Percentiles rank a stretch among this genome's conserved stretches.
Evolutionary conservation across 345 rosid genomes (phyloP).

Genomic region (Brassica juncea): DNA sequence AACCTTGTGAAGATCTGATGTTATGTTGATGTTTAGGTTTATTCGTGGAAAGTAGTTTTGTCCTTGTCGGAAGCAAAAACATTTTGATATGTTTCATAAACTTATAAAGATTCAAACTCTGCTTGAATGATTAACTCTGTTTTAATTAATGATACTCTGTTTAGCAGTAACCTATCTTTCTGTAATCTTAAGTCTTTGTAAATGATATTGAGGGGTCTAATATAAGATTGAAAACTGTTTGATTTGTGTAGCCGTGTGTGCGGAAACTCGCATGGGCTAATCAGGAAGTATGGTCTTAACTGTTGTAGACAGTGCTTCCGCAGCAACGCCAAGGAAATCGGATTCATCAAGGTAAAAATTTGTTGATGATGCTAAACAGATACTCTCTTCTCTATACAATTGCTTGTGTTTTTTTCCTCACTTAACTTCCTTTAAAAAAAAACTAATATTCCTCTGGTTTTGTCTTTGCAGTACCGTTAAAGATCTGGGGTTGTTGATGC

Average conservation of each 20-base stretch:
- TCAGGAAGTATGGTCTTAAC: slow-evolving; percentile 48
- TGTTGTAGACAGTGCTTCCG: slow-evolving; percentile 44
- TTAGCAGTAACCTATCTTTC: background rate
- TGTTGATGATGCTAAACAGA: background rate
- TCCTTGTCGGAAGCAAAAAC: background rate
- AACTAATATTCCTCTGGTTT: background rate
- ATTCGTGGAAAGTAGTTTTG: background rate
- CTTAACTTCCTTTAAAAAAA: background rate
- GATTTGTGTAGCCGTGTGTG: slow-evolving; percentile 32
- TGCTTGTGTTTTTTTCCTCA: background rate
- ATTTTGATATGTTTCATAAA: background rate
- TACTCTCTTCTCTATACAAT: background rate
- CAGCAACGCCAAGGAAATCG: slow-evolving; percentile 49
- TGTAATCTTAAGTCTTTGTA: background rate
- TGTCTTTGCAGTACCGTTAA: slow-evolving; percentile 35
- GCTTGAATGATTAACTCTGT: background rate
- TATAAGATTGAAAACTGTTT: background rate
- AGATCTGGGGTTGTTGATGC: background rate
- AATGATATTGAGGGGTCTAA: background rate
- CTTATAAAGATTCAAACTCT: background rate
- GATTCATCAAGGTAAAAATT: slow-evolving; percentile 57
- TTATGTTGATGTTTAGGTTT: background rate
- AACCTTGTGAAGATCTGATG: background rate
- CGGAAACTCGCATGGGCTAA: slow-evolving; percentile 47
- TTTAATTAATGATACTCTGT: background rate